Conservation (phyloP, 768 basidiomycete genomes). For the Kwoniella newhampshirensis region DNA sequence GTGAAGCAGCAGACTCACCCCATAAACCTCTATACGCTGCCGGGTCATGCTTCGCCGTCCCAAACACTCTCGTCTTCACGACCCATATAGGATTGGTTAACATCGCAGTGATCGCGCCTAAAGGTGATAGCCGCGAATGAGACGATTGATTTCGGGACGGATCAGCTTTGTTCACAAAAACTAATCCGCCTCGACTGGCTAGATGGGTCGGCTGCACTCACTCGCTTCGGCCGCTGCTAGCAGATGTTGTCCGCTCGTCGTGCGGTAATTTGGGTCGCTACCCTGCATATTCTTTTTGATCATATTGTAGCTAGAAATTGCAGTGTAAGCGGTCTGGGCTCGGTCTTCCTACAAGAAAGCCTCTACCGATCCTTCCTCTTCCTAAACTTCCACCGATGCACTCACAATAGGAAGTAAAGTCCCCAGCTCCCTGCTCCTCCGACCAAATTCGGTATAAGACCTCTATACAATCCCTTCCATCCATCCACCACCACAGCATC, state of each 20-base stretch:
- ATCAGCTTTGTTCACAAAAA: too few relatives aligned
- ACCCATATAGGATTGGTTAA: conserved; percentile 98
- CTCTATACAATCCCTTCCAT: conserved; percentile 83
- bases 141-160: too few relatives aligned
- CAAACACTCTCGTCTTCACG: conserved; percentile 95
- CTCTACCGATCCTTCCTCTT: too few relatives aligned
- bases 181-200: too few relatives aligned
- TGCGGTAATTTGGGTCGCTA: conserved; percentile 64
- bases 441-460: conserved; percentile 82
- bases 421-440: conserved; percentile 98
- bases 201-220: too few relatives aligned
- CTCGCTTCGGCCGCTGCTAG: conserved; percentile 93
- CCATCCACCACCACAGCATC: conserved; percentile 75
- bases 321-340: too few relatives aligned
- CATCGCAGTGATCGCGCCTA: conserved; percentile 89
- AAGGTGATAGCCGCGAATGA: too few relatives aligned
- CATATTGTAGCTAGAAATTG: conserved; percentile 97
- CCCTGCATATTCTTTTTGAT: conserved; percentile 72
- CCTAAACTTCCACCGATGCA: conserved; percentile 26
- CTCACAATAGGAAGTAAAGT: conserved; percentile 94
- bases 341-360: too few relatives aligned
- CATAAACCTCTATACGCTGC: conserved; percentile 75
- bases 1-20: conserved; percentile 62
- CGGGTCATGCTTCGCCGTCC: conserved; percentile 67
- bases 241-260: conserved; percentile 77